Evolutionary conservation across 2,329 filamentous ascomycete species (phyloP).

Genomic region (Penicillium sp.): DNA sequence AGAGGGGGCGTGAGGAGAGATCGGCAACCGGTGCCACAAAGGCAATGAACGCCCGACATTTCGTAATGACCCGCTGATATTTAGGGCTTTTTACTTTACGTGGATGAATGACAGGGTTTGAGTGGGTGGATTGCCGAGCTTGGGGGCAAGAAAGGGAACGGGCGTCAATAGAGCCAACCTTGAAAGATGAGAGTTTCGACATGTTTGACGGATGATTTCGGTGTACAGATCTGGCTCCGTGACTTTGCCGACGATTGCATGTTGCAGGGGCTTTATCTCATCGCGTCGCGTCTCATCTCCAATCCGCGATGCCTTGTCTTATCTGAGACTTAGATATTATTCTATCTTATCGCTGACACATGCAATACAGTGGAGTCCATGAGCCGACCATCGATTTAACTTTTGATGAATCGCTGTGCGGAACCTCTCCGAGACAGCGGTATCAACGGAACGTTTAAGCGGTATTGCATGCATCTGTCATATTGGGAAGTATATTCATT

Average conservation of each 20-base stretch:
- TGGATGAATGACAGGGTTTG: not conserved
- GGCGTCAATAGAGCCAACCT: not conserved
- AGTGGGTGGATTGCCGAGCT: slow-evolving; percentile 1
- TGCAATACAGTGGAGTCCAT: not conserved
- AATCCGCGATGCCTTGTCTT: not conserved
- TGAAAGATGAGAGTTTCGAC: not conserved
- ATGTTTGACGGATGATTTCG: not conserved
- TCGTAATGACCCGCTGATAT: not conserved
- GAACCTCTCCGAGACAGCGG: not conserved
- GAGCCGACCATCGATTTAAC: not conserved
- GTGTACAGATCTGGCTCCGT: slow-evolving; percentile 4
- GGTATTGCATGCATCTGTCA: not conserved
- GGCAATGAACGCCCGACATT: not conserved
- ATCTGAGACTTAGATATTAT: not conserved
- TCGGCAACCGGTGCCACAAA: slow-evolving; percentile 10
- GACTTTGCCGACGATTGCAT: not conserved
- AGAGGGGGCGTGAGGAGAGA: slow-evolving; percentile 19
- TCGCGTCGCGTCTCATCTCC: not conserved
- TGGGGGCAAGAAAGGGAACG: not conserved
- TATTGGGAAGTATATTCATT: not conserved
- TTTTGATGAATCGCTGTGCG: not conserved
- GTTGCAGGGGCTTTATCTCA: not conserved
- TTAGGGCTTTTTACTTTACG: not conserved
- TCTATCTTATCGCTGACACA: not conserved
- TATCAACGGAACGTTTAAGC: not conserved